These are phyloP conservation scores for Lachnellula arida DNA, from an alignment of 2,329 filamentous ascomycete species.

Conservation along the genomic window DNA sequence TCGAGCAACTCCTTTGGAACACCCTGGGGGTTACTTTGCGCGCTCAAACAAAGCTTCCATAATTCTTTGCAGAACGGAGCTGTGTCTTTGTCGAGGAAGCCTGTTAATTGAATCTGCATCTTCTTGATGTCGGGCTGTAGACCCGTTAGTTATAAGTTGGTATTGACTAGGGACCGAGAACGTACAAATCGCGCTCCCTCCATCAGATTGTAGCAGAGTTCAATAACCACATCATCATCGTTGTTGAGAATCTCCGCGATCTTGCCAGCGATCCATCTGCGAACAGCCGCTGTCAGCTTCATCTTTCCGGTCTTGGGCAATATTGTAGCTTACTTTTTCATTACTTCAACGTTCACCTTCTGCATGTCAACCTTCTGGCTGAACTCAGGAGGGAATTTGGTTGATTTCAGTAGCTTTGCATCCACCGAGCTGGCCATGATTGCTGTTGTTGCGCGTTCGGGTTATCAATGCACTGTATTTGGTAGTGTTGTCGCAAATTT, in stretches of 20 bases:
- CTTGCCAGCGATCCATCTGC: slow-evolving; percentile 86
- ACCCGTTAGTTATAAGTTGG: slow-evolving; percentile 21
- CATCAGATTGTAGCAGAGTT: slow-evolving; percentile 66
- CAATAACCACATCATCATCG: slow-evolving; percentile 94
- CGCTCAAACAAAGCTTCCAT: slow-evolving; percentile 88
- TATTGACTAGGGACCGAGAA: slow-evolving; percentile 16
- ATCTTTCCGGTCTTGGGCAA: slow-evolving; percentile 11
- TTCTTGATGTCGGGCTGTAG: slow-evolving; percentile 88
- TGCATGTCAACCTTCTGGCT: slow-evolving; percentile 94
- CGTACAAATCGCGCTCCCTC: slow-evolving; percentile 74
- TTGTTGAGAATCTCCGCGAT: slow-evolving; percentile 84
- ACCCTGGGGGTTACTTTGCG: slow-evolving; percentile 80
- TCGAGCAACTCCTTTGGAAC: slow-evolving; percentile 93
- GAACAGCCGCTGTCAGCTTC: slow-evolving; percentile 12
- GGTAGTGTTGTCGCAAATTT: not conserved
- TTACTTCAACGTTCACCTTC: slow-evolving; percentile 94
- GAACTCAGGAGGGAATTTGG: slow-evolving; percentile 92
- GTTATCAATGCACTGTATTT: not conserved
- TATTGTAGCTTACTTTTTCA: slow-evolving; percentile 74
- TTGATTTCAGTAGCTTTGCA: slow-evolving; percentile 82
- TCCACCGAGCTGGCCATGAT: slow-evolving; percentile 80
- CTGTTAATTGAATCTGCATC: slow-evolving; percentile 89
- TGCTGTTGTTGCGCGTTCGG: slow-evolving; percentile 5
- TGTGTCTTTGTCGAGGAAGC: slow-evolving; percentile 91
- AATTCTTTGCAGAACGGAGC: slow-evolving; percentile 86